Evolutionary conservation across 1,139 yeast genomes (phyloP).

Genomic region (Saccharomycopsis crataegensis): DNA sequence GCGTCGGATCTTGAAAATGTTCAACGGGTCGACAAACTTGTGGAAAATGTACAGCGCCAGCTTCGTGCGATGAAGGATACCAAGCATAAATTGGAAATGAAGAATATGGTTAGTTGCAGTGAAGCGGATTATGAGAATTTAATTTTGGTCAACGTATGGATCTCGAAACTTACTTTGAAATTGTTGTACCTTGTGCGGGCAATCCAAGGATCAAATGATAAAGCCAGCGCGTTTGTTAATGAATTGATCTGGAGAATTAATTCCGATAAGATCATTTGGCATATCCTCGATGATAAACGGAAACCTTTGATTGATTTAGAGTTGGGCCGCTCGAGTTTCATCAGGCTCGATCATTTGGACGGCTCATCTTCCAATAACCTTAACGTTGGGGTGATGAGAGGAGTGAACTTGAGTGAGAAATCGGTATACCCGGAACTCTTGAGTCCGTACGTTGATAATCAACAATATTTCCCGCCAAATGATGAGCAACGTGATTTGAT

Average conservation of each 20-base stretch:
- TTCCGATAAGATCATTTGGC: conserved; percentile 69
- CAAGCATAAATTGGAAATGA: conserved; percentile 27
- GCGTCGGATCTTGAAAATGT: conserved; percentile 65
- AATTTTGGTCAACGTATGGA: conserved; percentile 31
- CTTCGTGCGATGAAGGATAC: conserved; percentile 41
- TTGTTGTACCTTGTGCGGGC: conserved; percentile 15
- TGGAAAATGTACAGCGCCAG: conserved; percentile 48
- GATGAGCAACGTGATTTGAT: conserved; percentile 23
- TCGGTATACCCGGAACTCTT: conserved; percentile 67
- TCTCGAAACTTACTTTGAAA: conserved; percentile 22
- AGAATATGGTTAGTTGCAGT: background rate
- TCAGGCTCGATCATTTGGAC: conserved; percentile 53
- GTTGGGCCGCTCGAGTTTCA: conserved; percentile 53
- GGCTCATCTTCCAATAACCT: conserved; percentile 57
- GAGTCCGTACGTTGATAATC: conserved; percentile 38
- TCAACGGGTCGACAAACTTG: conserved; percentile 43
- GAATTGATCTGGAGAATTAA: conserved; percentile 47
- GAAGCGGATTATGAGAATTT: conserved; percentile 20
- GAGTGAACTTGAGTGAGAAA: conserved; percentile 55
- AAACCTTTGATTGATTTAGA: conserved; percentile 69
- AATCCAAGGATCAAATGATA: conserved; percentile 24
- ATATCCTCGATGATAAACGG: conserved; percentile 53
- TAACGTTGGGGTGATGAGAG: conserved; percentile 58
- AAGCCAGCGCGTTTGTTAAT: conserved; percentile 22
- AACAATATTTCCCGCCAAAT: background rate